A percentile compares a stretch with the other conserved stretches of the same genome.
Evolutionary conservation across 352 stramenopile species (phyloP).

Genomic region (Phytophthora pseudosyringae): DNA sequence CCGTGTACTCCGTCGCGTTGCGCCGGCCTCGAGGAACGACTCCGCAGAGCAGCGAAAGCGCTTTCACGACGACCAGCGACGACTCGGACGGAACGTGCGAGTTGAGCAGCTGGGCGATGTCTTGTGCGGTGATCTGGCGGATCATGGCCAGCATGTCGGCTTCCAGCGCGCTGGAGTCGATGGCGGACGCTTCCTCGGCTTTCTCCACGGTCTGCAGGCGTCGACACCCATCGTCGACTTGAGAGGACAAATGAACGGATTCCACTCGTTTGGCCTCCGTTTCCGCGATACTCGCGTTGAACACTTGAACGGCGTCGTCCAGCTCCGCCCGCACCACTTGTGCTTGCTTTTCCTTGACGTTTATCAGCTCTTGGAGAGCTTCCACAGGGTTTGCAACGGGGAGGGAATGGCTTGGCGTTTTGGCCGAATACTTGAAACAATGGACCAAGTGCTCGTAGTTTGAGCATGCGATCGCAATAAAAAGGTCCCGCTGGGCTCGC

Average conservation of each 20-base stretch:
- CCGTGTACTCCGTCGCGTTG: constrained; percentile 72
- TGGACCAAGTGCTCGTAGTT: constrained; percentile 65
- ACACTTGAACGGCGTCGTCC: constrained; percentile 49
- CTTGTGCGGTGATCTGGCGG: constrained; percentile 71
- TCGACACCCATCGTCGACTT: constrained; percentile 60
- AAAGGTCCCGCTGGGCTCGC: constrained; percentile 58
- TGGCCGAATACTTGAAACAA: constrained; percentile 51
- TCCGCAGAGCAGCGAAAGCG: constrained; percentile 74
- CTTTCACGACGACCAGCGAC: constrained; percentile 72
- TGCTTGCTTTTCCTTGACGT: constrained; percentile 27
- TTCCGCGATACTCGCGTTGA: constrained; percentile 80
- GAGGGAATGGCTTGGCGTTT: constrained; percentile 10
- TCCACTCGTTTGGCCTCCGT: constrained; percentile 67
- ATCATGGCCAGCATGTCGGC: constrained; percentile 66
- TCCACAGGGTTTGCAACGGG: constrained; percentile 20
- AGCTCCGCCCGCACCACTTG: constrained; percentile 32
- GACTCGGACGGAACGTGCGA: constrained; percentile 54
- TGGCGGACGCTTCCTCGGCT: constrained; percentile 52
- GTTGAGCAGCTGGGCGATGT: constrained; percentile 76
- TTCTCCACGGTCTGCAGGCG: constrained; percentile 61
- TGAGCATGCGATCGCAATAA: constrained; percentile 72
- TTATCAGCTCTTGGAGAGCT: constrained; percentile 30
- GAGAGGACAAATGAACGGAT: constrained; percentile 49
- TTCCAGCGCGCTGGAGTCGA: constrained; percentile 64
- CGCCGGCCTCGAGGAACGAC: constrained; percentile 57